Conservation (phyloP, 202 grass and related monocot species). For the Eragrostis tef region DNA sequence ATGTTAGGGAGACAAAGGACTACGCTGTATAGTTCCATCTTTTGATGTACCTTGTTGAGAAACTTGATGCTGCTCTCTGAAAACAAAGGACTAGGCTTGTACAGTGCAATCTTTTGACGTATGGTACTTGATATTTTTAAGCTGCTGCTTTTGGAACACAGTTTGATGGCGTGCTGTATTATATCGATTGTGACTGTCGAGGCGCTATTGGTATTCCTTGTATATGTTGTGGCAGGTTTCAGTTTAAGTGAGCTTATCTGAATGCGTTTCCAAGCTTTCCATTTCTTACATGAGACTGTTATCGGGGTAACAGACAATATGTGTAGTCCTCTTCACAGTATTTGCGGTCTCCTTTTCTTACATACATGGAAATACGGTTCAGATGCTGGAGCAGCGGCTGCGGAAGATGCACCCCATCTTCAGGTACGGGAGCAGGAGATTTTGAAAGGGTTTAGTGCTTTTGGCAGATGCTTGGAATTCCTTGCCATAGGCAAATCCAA, state of each 20-base stretch:
- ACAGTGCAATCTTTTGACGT: constrained; percentile 46
- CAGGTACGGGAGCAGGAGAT: too few species aligned
- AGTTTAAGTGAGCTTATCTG: constrained; percentile 31
- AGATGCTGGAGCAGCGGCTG: too few species aligned
- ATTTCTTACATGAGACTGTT: background rate
- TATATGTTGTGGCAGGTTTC: constrained; percentile 31
- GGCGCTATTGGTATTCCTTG: constrained; percentile 26
- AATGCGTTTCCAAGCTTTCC: background rate
- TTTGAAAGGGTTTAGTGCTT: too few species aligned
- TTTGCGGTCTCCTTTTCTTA: background rate
- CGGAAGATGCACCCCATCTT: too few species aligned
- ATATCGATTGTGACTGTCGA: background rate
- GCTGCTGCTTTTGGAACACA: background rate
- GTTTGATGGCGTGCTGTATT: constrained; percentile 13
- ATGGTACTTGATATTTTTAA: background rate
- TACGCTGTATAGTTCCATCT: constrained; percentile 45
- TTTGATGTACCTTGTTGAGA: constrained; percentile 27
- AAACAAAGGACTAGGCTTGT: constrained; percentile 48
- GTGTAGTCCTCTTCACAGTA: background rate
- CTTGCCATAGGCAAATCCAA: too few species aligned
- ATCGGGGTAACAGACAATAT: background rate
- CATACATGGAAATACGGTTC: too few species aligned
- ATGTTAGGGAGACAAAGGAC: constrained; percentile 50
- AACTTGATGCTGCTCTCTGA: constrained; percentile 8
- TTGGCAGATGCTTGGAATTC: too few species aligned